Evolutionary conservation across 1,284 basidiomycete species (phyloP), one percentile per base, ranked within the genome.

Genomic region (Malassezia restricta): DNA sequence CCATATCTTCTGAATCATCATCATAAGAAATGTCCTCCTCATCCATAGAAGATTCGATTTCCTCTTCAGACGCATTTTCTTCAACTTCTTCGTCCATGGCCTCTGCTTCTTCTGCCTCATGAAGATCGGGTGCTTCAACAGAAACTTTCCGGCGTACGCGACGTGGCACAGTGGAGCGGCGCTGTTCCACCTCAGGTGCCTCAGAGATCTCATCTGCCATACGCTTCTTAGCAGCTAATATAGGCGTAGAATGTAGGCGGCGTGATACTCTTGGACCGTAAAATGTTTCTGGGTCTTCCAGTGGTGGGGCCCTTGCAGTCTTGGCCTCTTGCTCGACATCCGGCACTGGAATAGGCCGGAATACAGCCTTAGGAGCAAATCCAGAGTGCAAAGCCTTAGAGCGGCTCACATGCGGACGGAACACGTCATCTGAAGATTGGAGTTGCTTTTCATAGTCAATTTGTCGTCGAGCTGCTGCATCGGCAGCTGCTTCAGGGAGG

Each of bases 401-500:
- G 11, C 11, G 9, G 11, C n/a, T 35, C 33, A 35, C 33, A 11
- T 35, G 33, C 9, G 44, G 33, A 29, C 44, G 33, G 35, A 47
- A 55, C 6, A 55, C 48, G 40, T 55, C 53, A 8, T 49, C 43
- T 2, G 37, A 8, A 17, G 42, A 29, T 8, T 39, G 27, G 8
- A 55, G 29, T 27, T 47, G 53, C 14, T 37, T 24, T 28, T 43
- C 42, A 39, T 50, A 40, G 9, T 28, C 47, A 7, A 29, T 12
- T 30, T 50, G 47, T 12, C 53, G 53, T 6, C 48, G 53, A 12
- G 37, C 17, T 8, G 43, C 40, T 1, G 43, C 53, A 24, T 55
- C 53, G 1, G 49, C 49, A 1, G 53, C 47, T 1, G 53, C 53
- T 5, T 37, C 44, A 15, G 46, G 40, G 5, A 52, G 28, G 5